Percentiles rank a stretch among this genome's conserved stretches.
Conservation (phyloP, 768 basidiomycete species). For the Rhizopogon salebrosus region DNA sequence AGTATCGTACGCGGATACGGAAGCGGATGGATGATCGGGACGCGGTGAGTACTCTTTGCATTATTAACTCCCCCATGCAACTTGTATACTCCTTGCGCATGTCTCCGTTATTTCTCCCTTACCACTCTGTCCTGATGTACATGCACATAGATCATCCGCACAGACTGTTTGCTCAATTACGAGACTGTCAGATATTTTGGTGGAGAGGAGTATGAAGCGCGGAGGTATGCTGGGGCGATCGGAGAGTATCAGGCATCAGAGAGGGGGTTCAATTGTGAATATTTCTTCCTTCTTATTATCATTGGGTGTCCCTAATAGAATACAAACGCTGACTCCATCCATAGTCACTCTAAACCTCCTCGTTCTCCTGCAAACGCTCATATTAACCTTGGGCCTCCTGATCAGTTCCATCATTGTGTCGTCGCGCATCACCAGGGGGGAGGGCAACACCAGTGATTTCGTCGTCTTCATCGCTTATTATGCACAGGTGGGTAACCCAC, state of each 20-base stretch:
- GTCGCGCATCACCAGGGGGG: conserved; percentile 50
- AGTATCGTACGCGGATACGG: conserved; percentile 66
- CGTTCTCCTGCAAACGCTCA: conserved; percentile 72
- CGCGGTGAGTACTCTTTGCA: conserved; percentile 39
- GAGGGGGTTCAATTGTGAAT: conserved; percentile 66
- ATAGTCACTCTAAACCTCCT: conserved; percentile 66
- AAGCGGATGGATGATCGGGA: conserved; percentile 80
- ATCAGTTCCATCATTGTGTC: conserved; percentile 72
- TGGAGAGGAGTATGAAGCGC: conserved; percentile 76
- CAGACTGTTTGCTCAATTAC: conserved; percentile 75
- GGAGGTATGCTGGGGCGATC: conserved; percentile 67
- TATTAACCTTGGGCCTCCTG: conserved; percentile 72
- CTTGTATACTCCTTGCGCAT: neutral
- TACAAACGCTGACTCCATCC: neutral
- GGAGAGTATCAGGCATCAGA: conserved; percentile 69
- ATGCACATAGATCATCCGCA: conserved; percentile 57
- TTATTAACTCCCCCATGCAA: neutral
- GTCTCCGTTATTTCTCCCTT: too few relatives aligned
- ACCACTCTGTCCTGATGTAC: too few relatives aligned
- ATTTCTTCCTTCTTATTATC: neutral
- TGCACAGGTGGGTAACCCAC: conserved; percentile 50
- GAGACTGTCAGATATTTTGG: conserved; percentile 87
- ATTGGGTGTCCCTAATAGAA: neutral
- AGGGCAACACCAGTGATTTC: conserved; percentile 53
- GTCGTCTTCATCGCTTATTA: conserved; percentile 82